These are phyloP conservation scores for Hygrophila difformis DNA, from an alignment of 257 asterid species.

Conservation along the genomic window DNA sequence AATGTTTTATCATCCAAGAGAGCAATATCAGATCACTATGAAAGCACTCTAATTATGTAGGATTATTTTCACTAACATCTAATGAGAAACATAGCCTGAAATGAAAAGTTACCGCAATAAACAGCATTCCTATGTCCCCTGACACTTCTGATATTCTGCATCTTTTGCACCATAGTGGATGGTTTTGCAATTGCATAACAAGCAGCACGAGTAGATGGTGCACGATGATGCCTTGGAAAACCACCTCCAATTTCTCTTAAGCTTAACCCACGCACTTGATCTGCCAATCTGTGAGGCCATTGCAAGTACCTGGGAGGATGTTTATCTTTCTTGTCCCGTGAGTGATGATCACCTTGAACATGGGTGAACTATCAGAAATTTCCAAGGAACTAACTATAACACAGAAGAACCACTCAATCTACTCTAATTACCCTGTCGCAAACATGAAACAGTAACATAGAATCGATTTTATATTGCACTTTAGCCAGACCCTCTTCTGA, in stretches of 20 bases:
- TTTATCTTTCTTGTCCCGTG: constrained; percentile 31
- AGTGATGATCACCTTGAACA: constrained; percentile 53
- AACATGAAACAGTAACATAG: not conserved
- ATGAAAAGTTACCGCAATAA: constrained; percentile 83
- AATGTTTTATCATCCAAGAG: too few relatives aligned
- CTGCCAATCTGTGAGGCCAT: constrained; percentile 90
- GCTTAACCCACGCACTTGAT: constrained; percentile 82
- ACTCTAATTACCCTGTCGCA: constrained; percentile 1
- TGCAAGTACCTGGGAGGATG: constrained; percentile 65
- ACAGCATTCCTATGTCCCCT: constrained; percentile 95
- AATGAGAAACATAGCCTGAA: too few relatives aligned
- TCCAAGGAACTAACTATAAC: constrained; percentile 13
- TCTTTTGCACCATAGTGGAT: constrained; percentile 88
- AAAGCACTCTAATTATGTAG: too few relatives aligned
- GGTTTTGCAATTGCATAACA: constrained; percentile 92
- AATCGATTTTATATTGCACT: constrained; percentile 8
- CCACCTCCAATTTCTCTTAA: constrained; percentile 97
- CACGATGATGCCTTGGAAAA: constrained; percentile 86
- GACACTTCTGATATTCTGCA: constrained; percentile 65
- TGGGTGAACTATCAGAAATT: constrained; percentile 26
- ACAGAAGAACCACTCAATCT: constrained; percentile 11
- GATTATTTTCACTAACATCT: too few relatives aligned
- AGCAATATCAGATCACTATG: too few relatives aligned
- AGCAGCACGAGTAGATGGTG: constrained; percentile 84
- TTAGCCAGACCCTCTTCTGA: constrained; percentile 11